phyloP scores from a whole-genome alignment of 2,329 filamentous ascomycete species.

The Ophiostoma novo-ulmi region DNA sequence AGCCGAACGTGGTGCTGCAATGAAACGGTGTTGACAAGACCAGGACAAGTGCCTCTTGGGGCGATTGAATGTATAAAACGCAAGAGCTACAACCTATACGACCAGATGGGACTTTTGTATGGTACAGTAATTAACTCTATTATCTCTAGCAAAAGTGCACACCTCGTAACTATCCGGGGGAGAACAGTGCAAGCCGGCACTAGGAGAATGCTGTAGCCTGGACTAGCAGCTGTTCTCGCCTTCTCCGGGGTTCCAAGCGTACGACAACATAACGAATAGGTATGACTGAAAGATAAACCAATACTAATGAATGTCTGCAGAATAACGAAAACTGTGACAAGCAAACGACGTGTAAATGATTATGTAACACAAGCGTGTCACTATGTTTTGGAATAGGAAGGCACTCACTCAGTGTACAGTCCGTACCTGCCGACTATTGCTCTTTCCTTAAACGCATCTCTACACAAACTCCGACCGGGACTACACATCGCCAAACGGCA shows the following conservation, averaged over 20 bases:
- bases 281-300: neutral
- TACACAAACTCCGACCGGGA: neutral
- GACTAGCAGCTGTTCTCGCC: neutral
- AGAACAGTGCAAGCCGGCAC: neutral
- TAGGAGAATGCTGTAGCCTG: neutral
- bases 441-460: neutral
- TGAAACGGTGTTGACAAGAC: neutral
- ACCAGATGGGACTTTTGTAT: neutral
- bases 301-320: neutral
- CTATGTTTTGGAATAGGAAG: neutral
- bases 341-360: neutral
- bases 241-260: slow-evolving; percentile 4
- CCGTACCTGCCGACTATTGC: neutral
- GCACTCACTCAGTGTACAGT: neutral
- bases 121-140: neutral
- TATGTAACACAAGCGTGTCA: neutral
- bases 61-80: neutral
- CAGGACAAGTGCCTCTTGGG: neutral
- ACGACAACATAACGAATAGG: neutral
- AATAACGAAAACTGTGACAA: neutral
- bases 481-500: neutral
- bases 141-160: neutral
- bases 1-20: neutral
- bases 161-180: neutral
- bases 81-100: neutral